Base-by-base conservation (phyloP, 2,329 filamentous ascomycete species). In the Biscogniauxia mediterranea region DNA sequence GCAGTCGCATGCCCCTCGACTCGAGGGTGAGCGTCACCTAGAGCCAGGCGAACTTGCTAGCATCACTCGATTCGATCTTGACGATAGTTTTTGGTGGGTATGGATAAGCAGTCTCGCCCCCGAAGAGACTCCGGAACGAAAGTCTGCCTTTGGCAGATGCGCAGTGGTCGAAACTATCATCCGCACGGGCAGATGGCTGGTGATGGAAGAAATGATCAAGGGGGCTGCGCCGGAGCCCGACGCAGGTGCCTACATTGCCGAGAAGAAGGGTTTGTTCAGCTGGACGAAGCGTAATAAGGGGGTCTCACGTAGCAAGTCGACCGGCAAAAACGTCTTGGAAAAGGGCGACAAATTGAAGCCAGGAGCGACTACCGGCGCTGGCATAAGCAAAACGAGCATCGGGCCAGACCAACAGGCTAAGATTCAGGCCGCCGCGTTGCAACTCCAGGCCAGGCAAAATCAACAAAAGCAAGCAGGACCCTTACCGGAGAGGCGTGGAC, bases 51-150 rank as follows among this genome's bases (percentile, higher is more conserved):
- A 99, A 81, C 83, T 99, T 60, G 95, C 95, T 28, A 98, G 93
- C 73, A 97, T 99, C 71, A 90, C 86, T 23, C 85, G 85, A 46
- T 85, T 98, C 60, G 89, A 95, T 64, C 82, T 99, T 5, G 95
- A 99, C 69, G 94, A 98, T 74, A 90, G 93, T 1, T 99, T 99
- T 76, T 99, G 95, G 95, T 98, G 95, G 94, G 95, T 98, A 3
- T 99, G 95, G 95, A 98, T 99, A 83, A 96, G 88, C 69, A 98
- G 94, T 81, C 80, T 99, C 70, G 93, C 94, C 1, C 90, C 88
- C 0, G 95, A 99, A 71, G 95, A 99, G 78, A 91, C 93, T 0
- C 77, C 87, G 0, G 84, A 89, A 54, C 87, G 95, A 63, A 99
- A 99, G 74, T 89, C 93, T 5, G 92, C 93, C 0, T 99, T 99